A percentile compares a stretch with the other conserved stretches of the same genome.
Conservation (phyloP, 805 yeast genomes). For the Lipomyces kockii region DNA sequence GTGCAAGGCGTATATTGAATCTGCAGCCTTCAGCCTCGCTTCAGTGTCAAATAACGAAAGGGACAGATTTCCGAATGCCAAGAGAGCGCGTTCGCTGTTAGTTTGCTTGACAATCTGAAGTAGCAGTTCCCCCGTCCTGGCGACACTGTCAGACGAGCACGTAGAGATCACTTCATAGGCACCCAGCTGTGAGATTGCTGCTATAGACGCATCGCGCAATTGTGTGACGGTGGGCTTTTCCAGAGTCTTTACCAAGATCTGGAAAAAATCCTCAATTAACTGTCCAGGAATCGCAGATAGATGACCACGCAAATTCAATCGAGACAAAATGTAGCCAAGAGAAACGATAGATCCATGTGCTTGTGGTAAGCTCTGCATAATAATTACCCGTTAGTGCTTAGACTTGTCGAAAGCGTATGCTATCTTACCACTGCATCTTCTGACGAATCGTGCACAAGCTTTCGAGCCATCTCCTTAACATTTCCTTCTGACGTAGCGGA, state of each 20-base stretch:
- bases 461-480: slow-evolving; percentile 1
- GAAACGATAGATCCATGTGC: slow-evolving; percentile 43
- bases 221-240: slow-evolving; percentile 9
- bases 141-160: slow-evolving; percentile 27
- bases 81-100: slow-evolving; percentile 60
- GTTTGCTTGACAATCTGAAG: slow-evolving; percentile 49
- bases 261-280: slow-evolving; percentile 64
- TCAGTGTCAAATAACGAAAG: slow-evolving; percentile 44
- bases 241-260: slow-evolving; percentile 10
- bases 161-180: slow-evolving; percentile 48
- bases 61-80: slow-evolving; percentile 61
- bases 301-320: slow-evolving; percentile 50
- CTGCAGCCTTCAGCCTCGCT: slow-evolving; percentile 45
- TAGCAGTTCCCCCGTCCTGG: slow-evolving; percentile 21
- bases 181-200: slow-evolving; percentile 47
- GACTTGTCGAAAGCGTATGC: neutral
- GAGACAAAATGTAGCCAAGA: slow-evolving; percentile 54
- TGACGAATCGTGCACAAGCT: slow-evolving; percentile 3
- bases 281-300: slow-evolving; percentile 44
- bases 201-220: slow-evolving; percentile 21
- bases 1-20: slow-evolving; percentile 60
- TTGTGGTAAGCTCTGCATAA: slow-evolving; percentile 6
- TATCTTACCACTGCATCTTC: slow-evolving; percentile 3
- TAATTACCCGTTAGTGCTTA: slow-evolving; percentile 1
- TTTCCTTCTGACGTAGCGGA: slow-evolving; percentile 2